Conservation (phyloP, 371 early-diverging fungal genomes). For the Mucor piriformis region DNA sequence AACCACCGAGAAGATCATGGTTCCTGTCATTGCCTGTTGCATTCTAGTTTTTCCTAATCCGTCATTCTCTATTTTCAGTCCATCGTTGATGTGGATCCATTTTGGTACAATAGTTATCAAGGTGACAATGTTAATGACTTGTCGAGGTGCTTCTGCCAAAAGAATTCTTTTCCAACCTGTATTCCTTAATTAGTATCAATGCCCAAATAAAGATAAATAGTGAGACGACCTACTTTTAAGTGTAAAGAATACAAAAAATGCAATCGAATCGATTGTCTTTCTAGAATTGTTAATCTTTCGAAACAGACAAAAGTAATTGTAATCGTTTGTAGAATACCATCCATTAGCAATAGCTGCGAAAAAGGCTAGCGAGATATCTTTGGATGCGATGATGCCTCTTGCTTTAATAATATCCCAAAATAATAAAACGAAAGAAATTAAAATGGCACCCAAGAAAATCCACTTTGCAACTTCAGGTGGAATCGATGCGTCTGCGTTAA, state of each 20-base stretch:
- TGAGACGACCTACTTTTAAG: constrained; percentile 63
- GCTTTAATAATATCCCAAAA: constrained; percentile 84
- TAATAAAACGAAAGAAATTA: constrained; percentile 69
- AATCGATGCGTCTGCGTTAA: constrained; percentile 55
- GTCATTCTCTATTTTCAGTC: constrained; percentile 25
- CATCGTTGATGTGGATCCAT: constrained; percentile 40
- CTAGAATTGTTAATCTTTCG: constrained; percentile 70
- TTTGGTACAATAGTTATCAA: constrained; percentile 34
- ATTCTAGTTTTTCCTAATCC: constrained; percentile 46
- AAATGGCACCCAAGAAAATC: constrained; percentile 74
- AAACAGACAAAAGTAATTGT: constrained; percentile 88
- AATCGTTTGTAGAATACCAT: constrained; percentile 63
- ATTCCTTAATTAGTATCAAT: constrained; percentile 22
- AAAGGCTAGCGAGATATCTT: constrained; percentile 82
- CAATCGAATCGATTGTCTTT: constrained; percentile 68
- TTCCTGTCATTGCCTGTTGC: constrained; percentile 47
- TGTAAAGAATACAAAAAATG: constrained; percentile 88
- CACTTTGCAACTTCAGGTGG: constrained; percentile 51
- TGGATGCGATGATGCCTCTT: constrained; percentile 58
- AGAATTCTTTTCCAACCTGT: constrained; percentile 85
- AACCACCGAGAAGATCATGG: constrained; percentile 46
- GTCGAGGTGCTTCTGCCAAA: constrained; percentile 87
- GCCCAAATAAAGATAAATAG: constrained; percentile 42
- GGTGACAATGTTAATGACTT: constrained; percentile 63
- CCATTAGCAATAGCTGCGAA: constrained; percentile 78